Evolutionary conservation across 306 rosid genomes (phyloP).

Genomic region (Cajanus cajan): DNA sequence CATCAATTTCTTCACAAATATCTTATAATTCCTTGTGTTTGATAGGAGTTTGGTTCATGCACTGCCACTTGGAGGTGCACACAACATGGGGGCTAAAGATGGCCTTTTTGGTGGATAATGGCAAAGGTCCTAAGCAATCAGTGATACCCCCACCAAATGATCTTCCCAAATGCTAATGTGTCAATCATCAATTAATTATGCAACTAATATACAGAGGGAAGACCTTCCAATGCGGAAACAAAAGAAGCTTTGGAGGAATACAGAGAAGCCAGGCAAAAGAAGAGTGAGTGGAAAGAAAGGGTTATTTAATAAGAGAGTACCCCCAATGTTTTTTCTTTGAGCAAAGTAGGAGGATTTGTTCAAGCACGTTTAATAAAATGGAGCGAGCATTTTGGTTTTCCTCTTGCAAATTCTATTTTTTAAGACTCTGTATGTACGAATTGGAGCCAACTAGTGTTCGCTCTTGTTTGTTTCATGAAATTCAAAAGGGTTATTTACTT

Average conservation of each 20-base stretch:
- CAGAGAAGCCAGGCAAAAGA: slow-evolving; percentile 35
- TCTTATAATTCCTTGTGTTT: neutral
- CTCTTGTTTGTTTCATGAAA: slow-evolving; percentile 30
- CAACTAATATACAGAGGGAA: neutral
- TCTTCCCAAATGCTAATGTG: slow-evolving; percentile 74
- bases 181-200: neutral
- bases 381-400: slow-evolving; percentile 22
- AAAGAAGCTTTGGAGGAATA: slow-evolving; percentile 35
- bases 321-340: slow-evolving; percentile 29
- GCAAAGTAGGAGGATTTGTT: slow-evolving; percentile 32
- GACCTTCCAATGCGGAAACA: slow-evolving; percentile 19
- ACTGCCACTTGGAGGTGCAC: slow-evolving; percentile 89
- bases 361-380: slow-evolving; percentile 31
- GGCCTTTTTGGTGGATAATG: slow-evolving; percentile 94
- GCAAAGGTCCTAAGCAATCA: slow-evolving; percentile 74
- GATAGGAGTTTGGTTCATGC: slow-evolving; percentile 93
- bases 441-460: slow-evolving; percentile 11
- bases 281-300: slow-evolving; percentile 13
- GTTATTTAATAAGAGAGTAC: slow-evolving; percentile 33
- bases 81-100: slow-evolving; percentile 98
- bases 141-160: slow-evolving; percentile 79
- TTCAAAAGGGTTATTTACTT: neutral
- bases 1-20: neutral
- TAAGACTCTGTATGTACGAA: neutral
- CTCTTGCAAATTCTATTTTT: neutral